Conservation (phyloP, 208 protist genomes). For the Leptomonas seymouri region DNA sequence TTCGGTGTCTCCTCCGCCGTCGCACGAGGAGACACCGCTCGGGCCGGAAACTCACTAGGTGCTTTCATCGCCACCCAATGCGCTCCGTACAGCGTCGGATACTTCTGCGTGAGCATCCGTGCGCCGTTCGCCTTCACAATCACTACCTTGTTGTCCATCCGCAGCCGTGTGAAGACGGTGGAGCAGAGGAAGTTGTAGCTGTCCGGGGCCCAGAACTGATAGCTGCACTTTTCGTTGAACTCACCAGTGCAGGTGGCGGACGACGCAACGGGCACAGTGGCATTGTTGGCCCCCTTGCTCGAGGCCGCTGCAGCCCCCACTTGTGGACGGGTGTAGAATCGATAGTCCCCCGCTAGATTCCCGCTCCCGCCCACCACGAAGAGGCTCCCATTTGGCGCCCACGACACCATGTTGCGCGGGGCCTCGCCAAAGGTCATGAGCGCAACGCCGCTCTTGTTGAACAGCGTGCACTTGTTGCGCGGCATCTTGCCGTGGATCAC, state of each 20-base stretch:
- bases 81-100: constrained; percentile 74
- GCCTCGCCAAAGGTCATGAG: constrained; percentile 87
- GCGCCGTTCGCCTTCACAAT: constrained; percentile 79
- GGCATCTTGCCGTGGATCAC: constrained; percentile 92
- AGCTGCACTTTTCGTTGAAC: constrained; percentile 89
- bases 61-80: constrained; percentile 68
- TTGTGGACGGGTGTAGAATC: constrained; percentile 61
- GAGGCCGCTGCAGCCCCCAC: not conserved
- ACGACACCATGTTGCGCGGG: constrained; percentile 82
- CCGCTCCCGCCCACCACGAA: constrained; percentile 88
- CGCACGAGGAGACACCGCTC: constrained; percentile 48
- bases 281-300: constrained; percentile 1
- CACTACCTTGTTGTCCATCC: constrained; percentile 86
- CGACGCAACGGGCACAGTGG: constrained; percentile 10
- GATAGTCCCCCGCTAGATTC: constrained; percentile 88
- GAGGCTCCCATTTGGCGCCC: constrained; percentile 69
- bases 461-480: constrained; percentile 88
- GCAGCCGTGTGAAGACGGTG: constrained; percentile 82
- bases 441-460: constrained; percentile 73
- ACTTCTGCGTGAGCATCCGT: constrained; percentile 75
- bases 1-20: constrained; percentile 52
- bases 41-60: constrained; percentile 37
- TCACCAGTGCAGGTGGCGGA: constrained; percentile 54
- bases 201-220: constrained; percentile 81
- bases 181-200: constrained; percentile 83